Percentiles rank a stretch among this genome's conserved stretches.
Evolutionary conservation across 2,329 filamentous ascomycete species (phyloP).

Genomic region (Talaromyces sp.): DNA sequence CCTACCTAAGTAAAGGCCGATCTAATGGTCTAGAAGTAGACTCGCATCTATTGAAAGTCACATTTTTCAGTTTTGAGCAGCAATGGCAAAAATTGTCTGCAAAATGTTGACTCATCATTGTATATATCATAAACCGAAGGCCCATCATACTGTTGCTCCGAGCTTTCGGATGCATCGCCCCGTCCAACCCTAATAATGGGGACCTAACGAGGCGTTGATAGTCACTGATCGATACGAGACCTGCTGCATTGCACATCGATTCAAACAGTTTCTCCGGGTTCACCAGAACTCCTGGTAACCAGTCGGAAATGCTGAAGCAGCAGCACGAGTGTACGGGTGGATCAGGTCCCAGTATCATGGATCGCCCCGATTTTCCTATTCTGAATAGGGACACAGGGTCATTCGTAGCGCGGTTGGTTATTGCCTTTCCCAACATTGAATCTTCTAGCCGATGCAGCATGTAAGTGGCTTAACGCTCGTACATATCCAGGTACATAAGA

Average conservation of each 20-base stretch:
- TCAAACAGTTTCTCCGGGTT: neutral
- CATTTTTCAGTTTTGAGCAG: neutral
- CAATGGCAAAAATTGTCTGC: neutral
- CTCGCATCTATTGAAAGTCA: neutral
- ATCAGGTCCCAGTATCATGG: neutral
- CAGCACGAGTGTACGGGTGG: neutral
- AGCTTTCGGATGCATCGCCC: neutral
- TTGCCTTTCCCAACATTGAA: neutral
- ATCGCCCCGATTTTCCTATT: neutral
- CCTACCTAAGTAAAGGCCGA: too few species aligned
- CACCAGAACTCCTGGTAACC: slow-evolving; percentile 1
- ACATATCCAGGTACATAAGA: neutral
- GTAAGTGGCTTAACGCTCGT: neutral
- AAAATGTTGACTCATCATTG: neutral
- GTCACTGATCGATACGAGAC: neutral
- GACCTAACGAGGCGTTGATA: neutral
- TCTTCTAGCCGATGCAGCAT: neutral
- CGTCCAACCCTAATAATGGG: neutral
- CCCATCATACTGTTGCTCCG: neutral
- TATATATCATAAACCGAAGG: neutral
- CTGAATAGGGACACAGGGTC: too few species aligned
- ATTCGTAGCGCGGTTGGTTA: neutral
- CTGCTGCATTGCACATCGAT: neutral
- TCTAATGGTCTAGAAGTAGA: neutral
- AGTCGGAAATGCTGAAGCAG: neutral